Conservation (phyloP, 345 rosid species). For the Chamaenerion angustifolium region DNA sequence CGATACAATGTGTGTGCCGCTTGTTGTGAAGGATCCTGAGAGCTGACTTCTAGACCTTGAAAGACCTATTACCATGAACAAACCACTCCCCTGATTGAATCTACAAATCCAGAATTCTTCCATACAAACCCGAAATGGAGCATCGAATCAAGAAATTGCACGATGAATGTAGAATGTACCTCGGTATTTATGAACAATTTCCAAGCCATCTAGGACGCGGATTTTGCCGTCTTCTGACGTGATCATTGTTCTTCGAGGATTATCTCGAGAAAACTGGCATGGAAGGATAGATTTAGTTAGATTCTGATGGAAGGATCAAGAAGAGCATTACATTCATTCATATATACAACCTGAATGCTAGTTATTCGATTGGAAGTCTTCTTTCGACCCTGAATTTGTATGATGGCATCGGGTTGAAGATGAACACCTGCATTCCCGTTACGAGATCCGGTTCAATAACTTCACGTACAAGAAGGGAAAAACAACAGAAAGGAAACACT, state of each 20-base stretch:
- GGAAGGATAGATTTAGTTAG: too few relatives aligned
- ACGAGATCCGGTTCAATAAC: too few relatives aligned
- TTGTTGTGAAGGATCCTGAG: conserved; percentile 63
- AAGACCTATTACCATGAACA: conserved; percentile 21
- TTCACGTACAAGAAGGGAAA: too few relatives aligned
- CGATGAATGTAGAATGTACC: conserved; percentile 18
- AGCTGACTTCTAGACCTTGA: conserved; percentile 51
- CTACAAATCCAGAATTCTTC: too few relatives aligned
- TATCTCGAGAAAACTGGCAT: conserved; percentile 43
- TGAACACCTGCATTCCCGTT: conserved; percentile 18
- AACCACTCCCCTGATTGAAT: too few relatives aligned
- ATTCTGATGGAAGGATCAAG: too few relatives aligned
- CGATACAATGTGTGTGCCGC: conserved; percentile 64
- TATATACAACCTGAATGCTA: conserved; percentile 39
- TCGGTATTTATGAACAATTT: conserved; percentile 47
- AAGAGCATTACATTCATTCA: too few relatives aligned
- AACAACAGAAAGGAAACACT: too few relatives aligned
- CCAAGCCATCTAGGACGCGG: conserved; percentile 43
- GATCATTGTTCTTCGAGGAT: conserved; percentile 42
- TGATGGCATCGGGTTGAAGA: conserved; percentile 34
- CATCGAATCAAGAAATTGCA: background rate
- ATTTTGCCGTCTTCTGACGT: conserved; percentile 70
- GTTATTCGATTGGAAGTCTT: conserved; percentile 42
- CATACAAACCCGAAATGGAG: too few relatives aligned
- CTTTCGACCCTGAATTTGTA: conserved; percentile 36